A percentile compares a stretch with the other conserved stretches of the same genome.
These are phyloP conservation scores for Dalechampia spathulata DNA, from an alignment of 441 rosid species.

Conservation along the genomic window DNA sequence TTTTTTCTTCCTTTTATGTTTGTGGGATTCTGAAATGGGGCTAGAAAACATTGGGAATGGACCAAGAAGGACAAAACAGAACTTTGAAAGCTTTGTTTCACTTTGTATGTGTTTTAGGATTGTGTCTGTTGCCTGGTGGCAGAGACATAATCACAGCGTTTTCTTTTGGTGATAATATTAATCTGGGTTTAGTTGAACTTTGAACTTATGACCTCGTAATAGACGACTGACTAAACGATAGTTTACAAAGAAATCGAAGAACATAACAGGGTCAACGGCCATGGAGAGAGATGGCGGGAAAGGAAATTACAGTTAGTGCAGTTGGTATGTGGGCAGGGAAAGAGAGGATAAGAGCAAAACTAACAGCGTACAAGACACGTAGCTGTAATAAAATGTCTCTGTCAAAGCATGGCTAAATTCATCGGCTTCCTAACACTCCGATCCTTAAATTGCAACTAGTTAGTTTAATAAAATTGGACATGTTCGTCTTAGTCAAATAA, in stretches of 20 bases:
- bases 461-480: no score
- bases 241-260: not conserved
- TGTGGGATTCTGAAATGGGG: not conserved
- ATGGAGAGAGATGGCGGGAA: not conserved
- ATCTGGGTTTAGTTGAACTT: no score
- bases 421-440: no score
- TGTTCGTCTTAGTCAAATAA: no score
- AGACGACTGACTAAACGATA: no score
- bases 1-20: not conserved
- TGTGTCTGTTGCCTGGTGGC: not conserved
- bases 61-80: slow-evolving; percentile 14
- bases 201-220: no score
- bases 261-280: not conserved
- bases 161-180: no score
- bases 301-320: not conserved
- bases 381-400: slow-evolving; percentile 20
- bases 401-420: no score
- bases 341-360: slow-evolving; percentile 22
- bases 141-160: not conserved
- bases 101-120: not conserved
- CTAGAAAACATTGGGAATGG: slow-evolving; percentile 4
- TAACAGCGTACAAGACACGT: slow-evolving; percentile 26
- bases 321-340: not conserved
- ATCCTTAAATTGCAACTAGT: no score
- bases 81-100: slow-evolving; percentile 4